Percentiles rank a stretch among this genome's conserved stretches.
Evolutionary conservation across 2,329 filamentous ascomycete species (phyloP).

Genomic region (Biscogniauxia sp.): DNA sequence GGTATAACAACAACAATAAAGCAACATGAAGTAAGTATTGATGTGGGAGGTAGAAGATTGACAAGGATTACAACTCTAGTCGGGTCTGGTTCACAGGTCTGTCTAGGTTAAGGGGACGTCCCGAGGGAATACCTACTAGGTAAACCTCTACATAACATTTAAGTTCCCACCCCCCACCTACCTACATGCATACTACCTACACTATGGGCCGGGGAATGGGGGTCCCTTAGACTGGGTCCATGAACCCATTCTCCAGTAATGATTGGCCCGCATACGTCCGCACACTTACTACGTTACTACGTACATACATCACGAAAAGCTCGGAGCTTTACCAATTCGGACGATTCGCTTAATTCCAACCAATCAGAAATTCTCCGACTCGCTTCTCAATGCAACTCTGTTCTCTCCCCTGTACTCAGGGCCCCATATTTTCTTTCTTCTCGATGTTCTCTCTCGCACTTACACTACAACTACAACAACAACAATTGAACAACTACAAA

Average conservation of each 20-base stretch:
- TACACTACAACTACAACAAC: too few relatives aligned
- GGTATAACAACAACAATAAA: too few relatives aligned
- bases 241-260: neutral
- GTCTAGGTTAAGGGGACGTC: too few relatives aligned
- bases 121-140: too few relatives aligned
- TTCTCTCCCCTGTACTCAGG: slow-evolving; percentile 14
- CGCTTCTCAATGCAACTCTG: slow-evolving; percentile 30
- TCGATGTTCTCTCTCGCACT: neutral
- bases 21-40: too few relatives aligned
- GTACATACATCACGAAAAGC: slow-evolving; percentile 17
- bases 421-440: neutral
- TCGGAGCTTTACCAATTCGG: slow-evolving; percentile 18
- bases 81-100: neutral
- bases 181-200: too few relatives aligned
- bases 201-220: neutral
- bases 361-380: slow-evolving; percentile 31
- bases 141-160: too few relatives aligned
- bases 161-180: too few relatives aligned
- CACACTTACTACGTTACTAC: too few relatives aligned
- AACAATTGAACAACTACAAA: too few relatives aligned
- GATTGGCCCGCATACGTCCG: neutral
- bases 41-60: neutral
- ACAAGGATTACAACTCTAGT: too few relatives aligned
- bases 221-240: neutral
- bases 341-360: slow-evolving; percentile 27